Evolutionary conservation across 352 stramenopile genomes (phyloP), one percentile per base, ranked within the genome.

Genomic region (Pythium plurisporium): DNA sequence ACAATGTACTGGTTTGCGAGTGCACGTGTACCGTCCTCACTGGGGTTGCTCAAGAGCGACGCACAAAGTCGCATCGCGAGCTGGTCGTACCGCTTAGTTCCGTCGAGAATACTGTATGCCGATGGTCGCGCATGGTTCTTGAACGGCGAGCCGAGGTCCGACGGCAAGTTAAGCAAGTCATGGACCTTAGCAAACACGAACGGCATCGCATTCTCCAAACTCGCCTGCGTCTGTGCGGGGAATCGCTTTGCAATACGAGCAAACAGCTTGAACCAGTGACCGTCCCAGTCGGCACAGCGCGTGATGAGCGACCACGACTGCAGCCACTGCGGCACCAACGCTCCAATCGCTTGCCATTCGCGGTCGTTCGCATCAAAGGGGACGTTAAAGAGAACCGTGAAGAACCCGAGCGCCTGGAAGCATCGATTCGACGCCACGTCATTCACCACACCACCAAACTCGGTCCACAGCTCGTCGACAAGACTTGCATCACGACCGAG

Each of bases 111-210:
- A 22, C 37, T 63, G 45, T 82, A 87, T 17, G 57, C 69, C 2
- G 73, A 74, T 25, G 79, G 81, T 60, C 72, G 88, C 47, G 69
- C 59, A n/a, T 82, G 73, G 42, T 70, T 78, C 57, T 85, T 82
- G 40, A 86, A 88, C 3, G 79, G 70, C 5, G 76, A 62, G 5
- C 77, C 79, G 20, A 91, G 64, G 45, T 91, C 81, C 15, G 79
- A 89, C 23, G 81, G 81, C 23, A 91, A 51, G 4, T 80, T 64
- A 22, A 89, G 49, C 15, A 76, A 54, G 30, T 87, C 72, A 47
- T 84, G 78, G 12, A 88, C 65, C 59, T 91, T 89, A 19, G 69
- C 79, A 41, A 85, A 89, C 12, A 91, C 9, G 44, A 88, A 91
- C 34, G 74, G 59, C 25, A 86, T 50, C 27, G 79, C 73, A 11